These are phyloP conservation scores for Macrocybe sp. DNA, from an alignment of 1,284 basidiomycete species.

Conservation along the genomic window DNA sequence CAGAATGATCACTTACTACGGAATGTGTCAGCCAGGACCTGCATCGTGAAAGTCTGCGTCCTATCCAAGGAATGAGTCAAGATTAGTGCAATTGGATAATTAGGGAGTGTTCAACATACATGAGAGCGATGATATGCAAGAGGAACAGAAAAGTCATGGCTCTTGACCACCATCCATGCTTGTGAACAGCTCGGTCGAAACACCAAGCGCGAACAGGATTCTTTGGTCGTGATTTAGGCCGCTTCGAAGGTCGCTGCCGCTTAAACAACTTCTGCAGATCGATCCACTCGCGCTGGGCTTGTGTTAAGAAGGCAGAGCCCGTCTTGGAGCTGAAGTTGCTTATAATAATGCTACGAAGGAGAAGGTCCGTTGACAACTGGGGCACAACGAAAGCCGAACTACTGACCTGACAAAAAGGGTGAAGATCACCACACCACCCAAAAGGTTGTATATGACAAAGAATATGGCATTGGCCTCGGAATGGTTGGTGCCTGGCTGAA, in stretches of 20 bases:
- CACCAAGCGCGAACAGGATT: conserved; percentile 77
- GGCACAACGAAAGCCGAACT: background rate
- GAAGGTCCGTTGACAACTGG: conserved; percentile 10
- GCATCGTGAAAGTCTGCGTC: conserved; percentile 75
- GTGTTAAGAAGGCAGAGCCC: conserved; percentile 79
- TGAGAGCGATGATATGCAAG: conserved; percentile 81
- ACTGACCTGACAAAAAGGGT: conserved; percentile 83
- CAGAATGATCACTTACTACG: conserved; percentile 49
- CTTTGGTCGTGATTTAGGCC: conserved; percentile 60
- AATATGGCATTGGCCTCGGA: conserved; percentile 86
- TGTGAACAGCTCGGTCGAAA: conserved; percentile 85
- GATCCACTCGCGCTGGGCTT: conserved; percentile 91
- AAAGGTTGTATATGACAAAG: conserved; percentile 89
- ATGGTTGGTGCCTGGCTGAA: conserved; percentile 70
- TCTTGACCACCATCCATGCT: conserved; percentile 93
- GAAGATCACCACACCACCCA: conserved; percentile 89
- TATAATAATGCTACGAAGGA: conserved; percentile 78
- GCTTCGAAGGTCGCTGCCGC: conserved; percentile 83
- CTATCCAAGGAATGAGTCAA: conserved; percentile 32
- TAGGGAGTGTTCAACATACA: conserved; percentile 46
- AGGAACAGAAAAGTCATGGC: conserved; percentile 81
- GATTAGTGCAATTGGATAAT: background rate
- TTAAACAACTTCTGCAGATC: conserved; percentile 88
- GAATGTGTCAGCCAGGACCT: conserved; percentile 50
- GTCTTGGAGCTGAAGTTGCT: conserved; percentile 88